Evolutionary conservation across 768 basidiomycete genomes (phyloP).

Genomic region (Leccinum obscurum): DNA sequence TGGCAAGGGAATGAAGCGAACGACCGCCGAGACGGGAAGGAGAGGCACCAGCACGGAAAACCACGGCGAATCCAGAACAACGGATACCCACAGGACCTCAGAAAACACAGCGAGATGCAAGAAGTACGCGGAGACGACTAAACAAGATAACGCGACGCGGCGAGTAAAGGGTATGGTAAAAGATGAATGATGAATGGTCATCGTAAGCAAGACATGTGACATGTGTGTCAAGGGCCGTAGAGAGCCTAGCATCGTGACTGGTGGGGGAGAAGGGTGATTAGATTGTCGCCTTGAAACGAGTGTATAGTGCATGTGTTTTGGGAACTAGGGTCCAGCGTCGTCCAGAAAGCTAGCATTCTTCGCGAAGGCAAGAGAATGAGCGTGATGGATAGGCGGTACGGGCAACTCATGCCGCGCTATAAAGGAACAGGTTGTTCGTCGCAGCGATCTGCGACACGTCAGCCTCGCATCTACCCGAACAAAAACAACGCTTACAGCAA

Average conservation of each 20-base stretch:
- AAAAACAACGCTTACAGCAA: conserved; percentile 66
- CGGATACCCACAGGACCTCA: conserved; percentile 22
- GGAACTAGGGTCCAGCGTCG: conserved; percentile 15
- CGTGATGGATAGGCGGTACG: conserved; percentile 1
- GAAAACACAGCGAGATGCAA: conserved; percentile 26
- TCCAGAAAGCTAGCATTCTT: conserved; percentile 15
- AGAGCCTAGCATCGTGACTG: conserved; percentile 22
- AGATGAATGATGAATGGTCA: conserved; percentile 23
- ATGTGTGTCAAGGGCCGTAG: conserved; percentile 15
- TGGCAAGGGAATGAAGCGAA: conserved; percentile 10
- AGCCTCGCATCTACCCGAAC: conserved; percentile 1
- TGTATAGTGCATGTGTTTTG: conserved; percentile 17
- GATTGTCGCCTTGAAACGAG: conserved; percentile 28
- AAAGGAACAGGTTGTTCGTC: conserved; percentile 49
- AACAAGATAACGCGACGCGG: conserved; percentile 32
- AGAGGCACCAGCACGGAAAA: conserved; percentile 16
- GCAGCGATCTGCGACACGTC: conserved; percentile 74
- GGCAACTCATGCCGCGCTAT: conserved; percentile 40
- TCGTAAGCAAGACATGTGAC: conserved; percentile 34
- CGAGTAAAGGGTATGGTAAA: conserved; percentile 33
- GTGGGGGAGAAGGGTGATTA: conserved; percentile 22
- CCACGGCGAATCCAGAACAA: conserved; percentile 19
- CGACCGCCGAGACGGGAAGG: conserved; percentile 4
- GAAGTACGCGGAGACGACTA: conserved; percentile 24
- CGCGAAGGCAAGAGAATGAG: conserved; percentile 4